Evolutionary conservation across 331 rosid species (phyloP).

Genomic region (Malus hybrid): DNA sequence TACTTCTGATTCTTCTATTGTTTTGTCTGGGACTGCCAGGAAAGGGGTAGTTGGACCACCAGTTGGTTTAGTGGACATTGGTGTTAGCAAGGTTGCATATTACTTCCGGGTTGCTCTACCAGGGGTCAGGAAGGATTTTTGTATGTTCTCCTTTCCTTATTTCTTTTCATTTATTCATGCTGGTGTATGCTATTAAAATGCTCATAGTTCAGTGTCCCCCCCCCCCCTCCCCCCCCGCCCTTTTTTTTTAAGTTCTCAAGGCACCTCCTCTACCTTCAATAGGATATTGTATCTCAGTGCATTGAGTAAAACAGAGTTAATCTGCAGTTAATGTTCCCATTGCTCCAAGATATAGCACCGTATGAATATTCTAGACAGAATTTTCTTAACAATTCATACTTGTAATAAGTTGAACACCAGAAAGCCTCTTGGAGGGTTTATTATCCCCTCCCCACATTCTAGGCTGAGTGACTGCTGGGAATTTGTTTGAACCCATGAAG

Average conservation of each 20-base stretch:
- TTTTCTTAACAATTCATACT: background rate
- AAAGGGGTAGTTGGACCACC: conserved; percentile 17
- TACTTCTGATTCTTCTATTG: conserved; percentile 15
- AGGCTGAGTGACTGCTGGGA: background rate
- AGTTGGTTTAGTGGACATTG: conserved; percentile 24
- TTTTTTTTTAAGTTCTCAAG: background rate
- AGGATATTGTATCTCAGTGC: background rate
- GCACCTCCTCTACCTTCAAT: background rate
- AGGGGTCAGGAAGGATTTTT: conserved; percentile 26
- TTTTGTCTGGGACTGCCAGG: conserved; percentile 23
- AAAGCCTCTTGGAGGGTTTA: background rate
- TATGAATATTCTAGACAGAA: background rate
- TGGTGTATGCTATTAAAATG: background rate
- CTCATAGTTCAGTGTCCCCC: background rate
- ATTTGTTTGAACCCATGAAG: background rate
- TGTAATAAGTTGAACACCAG: background rate
- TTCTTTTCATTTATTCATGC: background rate
- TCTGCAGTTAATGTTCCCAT: background rate
- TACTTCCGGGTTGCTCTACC: conserved; percentile 31
- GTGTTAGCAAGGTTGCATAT: conserved; percentile 23
- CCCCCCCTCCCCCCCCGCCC: too few species aligned
- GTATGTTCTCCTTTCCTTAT: conserved; percentile 13
- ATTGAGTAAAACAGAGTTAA: background rate
- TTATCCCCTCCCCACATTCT: background rate
- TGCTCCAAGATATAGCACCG: background rate